Percentiles rank a stretch among this genome's conserved stretches.
These are phyloP conservation scores for Mortierella sp. DNA, from an alignment of 371 early-diverging fungal species.

Conservation along the genomic window DNA sequence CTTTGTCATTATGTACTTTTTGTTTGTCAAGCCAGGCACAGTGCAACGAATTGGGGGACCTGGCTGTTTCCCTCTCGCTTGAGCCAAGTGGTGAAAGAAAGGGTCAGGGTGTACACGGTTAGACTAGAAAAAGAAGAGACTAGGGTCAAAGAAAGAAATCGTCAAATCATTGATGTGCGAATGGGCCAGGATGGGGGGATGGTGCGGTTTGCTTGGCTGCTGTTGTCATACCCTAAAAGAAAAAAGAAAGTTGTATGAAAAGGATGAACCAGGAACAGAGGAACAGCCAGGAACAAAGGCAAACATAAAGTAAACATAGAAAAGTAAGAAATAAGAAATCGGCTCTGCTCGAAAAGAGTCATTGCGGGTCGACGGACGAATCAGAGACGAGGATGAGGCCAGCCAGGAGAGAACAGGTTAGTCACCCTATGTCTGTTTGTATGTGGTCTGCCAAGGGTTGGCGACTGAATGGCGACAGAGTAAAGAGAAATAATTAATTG, in stretches of 20 bases:
- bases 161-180: conserved; percentile 23
- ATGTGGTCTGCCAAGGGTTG: conserved; percentile 3
- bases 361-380: conserved; percentile 26
- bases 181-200: conserved; percentile 47
- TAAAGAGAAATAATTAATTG: background rate
- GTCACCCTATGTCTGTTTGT: background rate
- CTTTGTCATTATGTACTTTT: background rate
- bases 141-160: background rate
- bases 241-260: conserved; percentile 26
- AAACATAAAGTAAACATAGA: no score
- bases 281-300: background rate
- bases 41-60: background rate
- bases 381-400: conserved; percentile 27
- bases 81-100: no score
- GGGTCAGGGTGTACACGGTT: no score
- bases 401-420: conserved; percentile 21
- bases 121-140: no score
- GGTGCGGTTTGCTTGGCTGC: conserved; percentile 36
- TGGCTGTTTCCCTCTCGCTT: background rate
- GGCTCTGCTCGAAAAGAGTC: conserved; percentile 12
- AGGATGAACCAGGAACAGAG: background rate
- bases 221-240: conserved; percentile 15
- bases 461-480: background rate
- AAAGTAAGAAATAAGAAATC: conserved; percentile 4
- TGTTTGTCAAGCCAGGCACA: background rate